Conservation (phyloP, 148 eudicot species). For the Heliamphora exappendiculata region DNA sequence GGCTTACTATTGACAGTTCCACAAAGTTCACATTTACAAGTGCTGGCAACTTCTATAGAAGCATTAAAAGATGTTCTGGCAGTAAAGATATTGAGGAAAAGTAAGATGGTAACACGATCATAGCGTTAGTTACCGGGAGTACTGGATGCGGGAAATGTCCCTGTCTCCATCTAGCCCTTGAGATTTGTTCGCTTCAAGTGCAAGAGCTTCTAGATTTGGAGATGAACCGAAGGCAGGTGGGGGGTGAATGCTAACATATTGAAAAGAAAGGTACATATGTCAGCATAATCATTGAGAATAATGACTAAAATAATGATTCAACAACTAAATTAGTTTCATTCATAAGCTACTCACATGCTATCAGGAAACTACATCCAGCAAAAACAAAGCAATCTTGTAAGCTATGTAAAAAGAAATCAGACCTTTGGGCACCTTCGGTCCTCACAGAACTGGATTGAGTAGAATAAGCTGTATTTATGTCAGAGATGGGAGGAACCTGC, state of each 20-base stretch:
- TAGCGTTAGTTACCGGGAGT: conserved; percentile 43
- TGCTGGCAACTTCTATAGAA: not conserved
- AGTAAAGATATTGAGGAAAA: not conserved
- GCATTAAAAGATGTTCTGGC: not conserved
- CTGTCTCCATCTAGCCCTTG: conserved; percentile 52
- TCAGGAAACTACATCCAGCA: not conserved
- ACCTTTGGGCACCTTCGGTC: conserved; percentile 48
- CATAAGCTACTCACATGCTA: conserved; percentile 1
- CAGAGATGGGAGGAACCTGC: conserved; percentile 58
- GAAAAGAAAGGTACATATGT: conserved; percentile 7
- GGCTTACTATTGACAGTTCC: not conserved
- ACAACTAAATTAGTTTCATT: not conserved
- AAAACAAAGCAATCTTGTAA: not conserved
- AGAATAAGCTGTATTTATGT: conserved; percentile 40
- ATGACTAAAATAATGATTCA: not conserved
- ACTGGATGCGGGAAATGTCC: conserved; percentile 33
- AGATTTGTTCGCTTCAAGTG: conserved; percentile 61
- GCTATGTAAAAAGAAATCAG: conserved; percentile 13
- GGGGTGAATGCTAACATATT: conserved; percentile 57
- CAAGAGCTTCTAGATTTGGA: conserved; percentile 92
- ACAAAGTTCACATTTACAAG: not conserved
- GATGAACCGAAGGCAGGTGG: conserved; percentile 97
- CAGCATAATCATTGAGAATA: conserved; percentile 8
- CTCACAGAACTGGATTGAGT: conserved; percentile 25
- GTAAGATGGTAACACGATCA: not conserved